These are phyloP conservation scores for Nicotiana attenuata DNA, from an alignment of 257 asterid genomes.

Conservation along the genomic window DNA sequence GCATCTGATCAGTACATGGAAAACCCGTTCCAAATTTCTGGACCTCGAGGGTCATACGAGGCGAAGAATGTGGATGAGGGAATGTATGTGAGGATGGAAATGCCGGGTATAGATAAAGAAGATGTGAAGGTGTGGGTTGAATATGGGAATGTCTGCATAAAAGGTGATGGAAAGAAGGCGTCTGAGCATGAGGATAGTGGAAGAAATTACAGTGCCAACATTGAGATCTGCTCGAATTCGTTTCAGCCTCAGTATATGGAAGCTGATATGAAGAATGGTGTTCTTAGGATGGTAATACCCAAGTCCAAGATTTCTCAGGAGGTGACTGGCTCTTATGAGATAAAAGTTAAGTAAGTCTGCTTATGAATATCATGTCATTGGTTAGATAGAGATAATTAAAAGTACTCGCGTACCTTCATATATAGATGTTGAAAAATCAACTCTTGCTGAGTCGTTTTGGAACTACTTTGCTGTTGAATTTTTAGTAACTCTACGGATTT, in stretches of 20 bases:
- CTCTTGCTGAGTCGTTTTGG: not conserved
- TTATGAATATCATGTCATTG: not conserved
- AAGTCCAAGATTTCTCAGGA: not conserved
- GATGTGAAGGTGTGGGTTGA: constrained; percentile 25
- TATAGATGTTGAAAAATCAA: not conserved
- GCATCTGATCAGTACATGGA: constrained; percentile 1
- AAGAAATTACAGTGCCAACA: constrained; percentile 21
- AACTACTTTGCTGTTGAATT: not conserved
- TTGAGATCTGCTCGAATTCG: constrained; percentile 7
- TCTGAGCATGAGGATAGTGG: constrained; percentile 12
- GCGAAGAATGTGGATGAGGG: constrained; percentile 9
- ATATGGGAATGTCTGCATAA: constrained; percentile 14
- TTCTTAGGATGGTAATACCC: constrained; percentile 32
- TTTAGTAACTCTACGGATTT: not conserved
- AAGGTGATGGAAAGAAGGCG: constrained; percentile 28
- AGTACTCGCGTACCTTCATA: not conserved
- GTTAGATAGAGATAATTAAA: not conserved
- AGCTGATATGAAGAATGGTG: constrained; percentile 36
- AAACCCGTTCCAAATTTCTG: constrained; percentile 23
- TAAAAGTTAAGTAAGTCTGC: not conserved
- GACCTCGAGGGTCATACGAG: constrained; percentile 18
- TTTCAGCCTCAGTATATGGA: constrained; percentile 20
- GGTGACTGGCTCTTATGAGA: not conserved
- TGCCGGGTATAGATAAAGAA: constrained; percentile 32
- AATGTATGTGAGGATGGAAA: constrained; percentile 19